A percentile compares a stretch with the other conserved stretches of the same genome.
These are phyloP conservation scores for Crithidia acanthocephali DNA, from an alignment of 208 protist genomes.

Conservation along the genomic window DNA sequence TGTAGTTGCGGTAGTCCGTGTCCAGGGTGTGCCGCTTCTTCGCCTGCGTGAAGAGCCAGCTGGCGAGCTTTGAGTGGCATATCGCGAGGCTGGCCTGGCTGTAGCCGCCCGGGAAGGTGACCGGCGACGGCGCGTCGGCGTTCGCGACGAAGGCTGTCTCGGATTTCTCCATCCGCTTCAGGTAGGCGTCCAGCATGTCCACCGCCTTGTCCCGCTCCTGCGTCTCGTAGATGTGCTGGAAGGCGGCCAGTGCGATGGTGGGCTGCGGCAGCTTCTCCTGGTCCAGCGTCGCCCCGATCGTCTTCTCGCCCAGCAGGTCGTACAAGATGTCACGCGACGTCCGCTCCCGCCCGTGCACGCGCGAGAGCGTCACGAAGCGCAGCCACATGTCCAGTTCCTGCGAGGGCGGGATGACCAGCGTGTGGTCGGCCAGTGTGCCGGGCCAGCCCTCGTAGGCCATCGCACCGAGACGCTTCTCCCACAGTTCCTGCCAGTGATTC, in stretches of 20 bases:
- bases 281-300: constrained; percentile 63
- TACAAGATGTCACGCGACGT: constrained; percentile 91
- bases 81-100: constrained; percentile 62
- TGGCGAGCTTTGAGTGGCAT: constrained; percentile 86
- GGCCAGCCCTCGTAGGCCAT: constrained; percentile 98
- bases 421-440: constrained; percentile 96
- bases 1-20: constrained; percentile 35
- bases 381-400: constrained; percentile 97
- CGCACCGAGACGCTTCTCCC: constrained; percentile 80
- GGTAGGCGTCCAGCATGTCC: constrained; percentile 70
- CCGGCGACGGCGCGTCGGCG: neutral
- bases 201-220: constrained; percentile 71
- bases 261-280: constrained; percentile 62
- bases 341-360: constrained; percentile 84
- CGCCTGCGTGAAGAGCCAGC: constrained; percentile 68
- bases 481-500: constrained; percentile 85
- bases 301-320: constrained; percentile 81
- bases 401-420: constrained; percentile 92
- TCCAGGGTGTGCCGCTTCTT: constrained; percentile 35
- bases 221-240: constrained; percentile 91
- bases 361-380: constrained; percentile 96
- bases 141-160: constrained; percentile 7
- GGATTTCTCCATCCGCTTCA: constrained; percentile 52
- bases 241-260: constrained; percentile 76
- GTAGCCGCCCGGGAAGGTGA: constrained; percentile 1